Evolutionary conservation across 140 eudicot species (phyloP), one percentile per base, ranked within the genome.

Genomic region (Flaveria floridana): DNA sequence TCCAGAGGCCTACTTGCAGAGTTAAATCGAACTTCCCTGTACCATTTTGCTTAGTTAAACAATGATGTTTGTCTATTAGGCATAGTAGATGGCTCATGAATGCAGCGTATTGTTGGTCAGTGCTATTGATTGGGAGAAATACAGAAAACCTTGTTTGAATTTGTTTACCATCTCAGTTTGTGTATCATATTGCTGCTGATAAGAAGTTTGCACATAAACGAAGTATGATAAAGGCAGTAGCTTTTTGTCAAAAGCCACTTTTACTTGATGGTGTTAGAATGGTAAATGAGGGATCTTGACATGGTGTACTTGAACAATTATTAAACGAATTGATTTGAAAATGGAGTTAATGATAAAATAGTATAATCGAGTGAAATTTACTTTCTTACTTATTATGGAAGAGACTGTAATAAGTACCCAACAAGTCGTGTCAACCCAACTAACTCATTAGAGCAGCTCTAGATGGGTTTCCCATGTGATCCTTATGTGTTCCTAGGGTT

Each of bases 181-280:
- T 70, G 75, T 51, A 28, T 70, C 11, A 50, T 53, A 30, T 51
- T 70, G 64, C 50, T 70, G 28, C 48, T 26, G 48, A 48, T 28
- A 52, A 70, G 75, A 53, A 51, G 64, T 70, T 70, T 28, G 48
- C 47, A 28, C 52, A 50, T 28, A 28, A 7, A 46, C 13, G 47
- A 28, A 70, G 75, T 51, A 70, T 70, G 18, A 70, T 26, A 41
- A 70, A 50, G 48, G 51, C 47, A 50, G 10, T 20, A 50, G 28
- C 16, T 70, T 70, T 70, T 70, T 26, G 26, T 47, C 62, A 48
- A 58, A 58, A 21, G 5, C 16, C 65, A 58, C n/a, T 58, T 23
- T 47, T 46, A 69, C 53, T 20, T 44, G 59, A 68, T 11, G 59
- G 26, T 21, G 42, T 8, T 46, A 25, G 19, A 7, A 46, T 51